A percentile compares a stretch with the other conserved stretches of the same genome.
Conservation (phyloP, 768 basidiomycete genomes). For the Calocybe gangraenosa region DNA sequence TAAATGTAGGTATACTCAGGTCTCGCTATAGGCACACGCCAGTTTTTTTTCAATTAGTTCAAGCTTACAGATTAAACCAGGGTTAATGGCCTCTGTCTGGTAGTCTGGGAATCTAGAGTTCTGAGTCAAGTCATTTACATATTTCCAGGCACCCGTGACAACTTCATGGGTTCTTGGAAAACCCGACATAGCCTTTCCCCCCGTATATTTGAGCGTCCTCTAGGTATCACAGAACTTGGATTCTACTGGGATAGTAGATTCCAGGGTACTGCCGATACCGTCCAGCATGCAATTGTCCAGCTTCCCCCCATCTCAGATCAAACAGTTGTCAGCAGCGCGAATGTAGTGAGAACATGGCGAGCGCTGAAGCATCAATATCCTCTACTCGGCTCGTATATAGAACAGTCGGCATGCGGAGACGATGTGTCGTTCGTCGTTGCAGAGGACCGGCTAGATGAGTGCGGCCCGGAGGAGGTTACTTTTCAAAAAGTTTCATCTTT, state of each 20-base stretch:
- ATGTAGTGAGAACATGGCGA: conserved; percentile 40
- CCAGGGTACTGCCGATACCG: conserved; percentile 39
- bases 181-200: not conserved
- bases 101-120: too few species aligned
- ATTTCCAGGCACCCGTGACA: too few species aligned
- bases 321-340: conserved; percentile 20
- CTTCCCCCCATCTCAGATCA: conserved; percentile 12
- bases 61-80: too few species aligned
- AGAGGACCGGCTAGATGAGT: conserved; percentile 28
- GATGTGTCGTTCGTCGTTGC: conserved; percentile 38
- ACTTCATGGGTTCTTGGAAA: conserved; percentile 5
- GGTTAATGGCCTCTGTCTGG: too few species aligned
- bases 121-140: too few species aligned
- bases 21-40: too few species aligned
- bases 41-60: too few species aligned
- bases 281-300: conserved; percentile 30
- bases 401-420: conserved; percentile 22
- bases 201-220: conserved; percentile 29
- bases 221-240: conserved; percentile 34
- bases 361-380: conserved; percentile 46
- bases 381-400: conserved; percentile 40
- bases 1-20: too few species aligned
- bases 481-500: conserved; percentile 27
- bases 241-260: conserved; percentile 42
- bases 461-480: conserved; percentile 33